phyloP scores from a whole-genome alignment of 441 rosid genomes.

The Populus tomentosa region DNA sequence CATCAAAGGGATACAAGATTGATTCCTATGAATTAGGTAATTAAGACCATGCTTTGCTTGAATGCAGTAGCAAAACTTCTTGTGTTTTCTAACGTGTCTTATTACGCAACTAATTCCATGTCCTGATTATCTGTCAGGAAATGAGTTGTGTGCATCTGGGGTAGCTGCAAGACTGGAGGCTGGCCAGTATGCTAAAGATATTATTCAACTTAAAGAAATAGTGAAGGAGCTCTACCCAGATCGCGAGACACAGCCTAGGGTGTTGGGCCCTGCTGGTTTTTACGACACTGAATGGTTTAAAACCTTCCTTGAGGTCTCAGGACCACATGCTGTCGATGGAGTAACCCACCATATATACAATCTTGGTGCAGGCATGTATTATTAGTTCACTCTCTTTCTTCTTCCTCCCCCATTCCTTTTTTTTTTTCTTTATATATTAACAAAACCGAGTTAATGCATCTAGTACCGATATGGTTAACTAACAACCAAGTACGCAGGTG shows the following conservation, averaged over 20 bases:
- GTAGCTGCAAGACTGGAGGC: slow-evolving; percentile 44
- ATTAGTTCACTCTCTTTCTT: not conserved
- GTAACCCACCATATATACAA: slow-evolving; percentile 65
- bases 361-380: slow-evolving; percentile 46
- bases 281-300: slow-evolving; percentile 53
- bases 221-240: slow-evolving; percentile 37
- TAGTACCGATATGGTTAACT: not conserved
- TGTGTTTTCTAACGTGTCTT: not conserved
- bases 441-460: too few relatives aligned
- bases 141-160: slow-evolving; percentile 58
- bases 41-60: not conserved
- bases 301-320: slow-evolving; percentile 35
- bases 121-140: slow-evolving; percentile 30
- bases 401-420: not conserved
- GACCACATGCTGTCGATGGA: slow-evolving; percentile 45
- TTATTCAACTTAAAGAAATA: slow-evolving; percentile 29
- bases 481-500: slow-evolving; percentile 27
- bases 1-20: slow-evolving; percentile 49
- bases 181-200: slow-evolving; percentile 43
- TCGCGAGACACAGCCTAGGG: slow-evolving; percentile 32
- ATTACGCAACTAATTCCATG: too few relatives aligned
- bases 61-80: not conserved
- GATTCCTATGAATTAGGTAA: slow-evolving; percentile 63
- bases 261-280: slow-evolving; percentile 60
- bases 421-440: too few relatives aligned